Evolutionary conservation across 345 rosid genomes (phyloP), one percentile per base, ranked within the genome.

Genomic region (Lepidium sativum): DNA sequence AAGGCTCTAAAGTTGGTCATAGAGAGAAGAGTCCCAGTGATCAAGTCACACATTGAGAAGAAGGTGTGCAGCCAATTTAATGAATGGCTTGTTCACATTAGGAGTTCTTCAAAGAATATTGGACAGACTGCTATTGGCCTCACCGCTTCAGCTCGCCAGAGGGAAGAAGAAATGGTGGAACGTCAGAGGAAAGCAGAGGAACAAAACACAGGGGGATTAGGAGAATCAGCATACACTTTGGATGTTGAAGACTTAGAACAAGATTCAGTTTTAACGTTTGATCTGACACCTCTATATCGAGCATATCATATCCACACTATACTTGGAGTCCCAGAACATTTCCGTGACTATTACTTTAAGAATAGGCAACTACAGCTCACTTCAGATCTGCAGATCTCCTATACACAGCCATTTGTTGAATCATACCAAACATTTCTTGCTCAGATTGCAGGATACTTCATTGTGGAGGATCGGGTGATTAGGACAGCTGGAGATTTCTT

Each of bases 61-160:
- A 86, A 81, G 60, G 91, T 90, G 32, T 79, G 81, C 42, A 83
- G 87, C 56, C 88, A 86, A 33, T 84, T 94, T 62, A 90, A 82
- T 18, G 97, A 90, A 70, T 92, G 99, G 99, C 81, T 92, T 8
- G 95, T 80, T 72, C 85, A 84, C 32, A 75, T 92, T 5, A 79
- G 99, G 74, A 82, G 95, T 68, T 90, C 92, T 33, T 80, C 97
- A 0, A 90, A 83, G 71, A 62, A 60, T 77, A 87, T 94, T 53
- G 99, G 99, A 38, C 99, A 94, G 77, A 82, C 84, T 13, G 99
- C 99, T 29, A 94, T 94, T 31, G 96, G 96, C 23, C 82, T 65
- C 70, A 65, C 84, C 21, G 82, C 90, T 42, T 83, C 95, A 27
- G 78, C 77, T 54, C 97, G 98, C 11, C 98, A 92, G 76, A 83